These are phyloP conservation scores for Tremella mesenterica DNA, from an alignment of 768 basidiomycete genomes.

Conservation along the genomic window DNA sequence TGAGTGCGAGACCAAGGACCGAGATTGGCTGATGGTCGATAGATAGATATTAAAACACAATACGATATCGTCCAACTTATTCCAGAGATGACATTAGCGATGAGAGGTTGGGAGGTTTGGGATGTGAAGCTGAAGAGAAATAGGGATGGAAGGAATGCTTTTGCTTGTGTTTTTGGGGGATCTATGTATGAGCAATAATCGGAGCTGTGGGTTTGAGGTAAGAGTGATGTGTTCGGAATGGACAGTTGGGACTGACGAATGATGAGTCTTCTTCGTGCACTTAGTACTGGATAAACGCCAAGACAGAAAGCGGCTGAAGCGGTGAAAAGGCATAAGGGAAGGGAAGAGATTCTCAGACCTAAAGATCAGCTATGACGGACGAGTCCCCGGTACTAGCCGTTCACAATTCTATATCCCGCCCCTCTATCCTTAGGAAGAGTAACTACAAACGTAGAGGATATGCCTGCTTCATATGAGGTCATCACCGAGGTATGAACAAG, in stretches of 20 bases:
- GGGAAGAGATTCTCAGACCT: too few species aligned
- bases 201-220: not conserved
- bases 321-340: not conserved
- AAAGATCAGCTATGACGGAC: too few species aligned
- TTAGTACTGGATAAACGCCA: slow-evolving; percentile 13
- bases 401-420: too few species aligned
- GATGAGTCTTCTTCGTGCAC: slow-evolving; percentile 14
- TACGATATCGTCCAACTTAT: slow-evolving; percentile 2
- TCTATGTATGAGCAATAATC: slow-evolving; percentile 13
- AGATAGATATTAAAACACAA: not conserved
- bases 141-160: slow-evolving; percentile 3
- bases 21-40: not conserved
- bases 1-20: slow-evolving; percentile 4
- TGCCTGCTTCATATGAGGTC: too few species aligned
- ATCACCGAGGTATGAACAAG: not conserved
- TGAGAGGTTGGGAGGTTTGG: slow-evolving; percentile 2
- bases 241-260: slow-evolving; percentile 10
- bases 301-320: slow-evolving; percentile 5
- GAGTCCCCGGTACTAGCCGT: too few species aligned
- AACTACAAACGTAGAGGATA: too few species aligned
- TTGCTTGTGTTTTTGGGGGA: slow-evolving; percentile 8
- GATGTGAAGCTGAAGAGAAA: slow-evolving; percentile 7
- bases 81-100: slow-evolving; percentile 7
- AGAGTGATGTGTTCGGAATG: not conserved
- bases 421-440: too few species aligned